A percentile compares a stretch with the other conserved stretches of the same genome.
phyloP scores from a whole-genome alignment of 495 filamentous ascomycete species.

The Clavariopsis aquatica region DNA sequence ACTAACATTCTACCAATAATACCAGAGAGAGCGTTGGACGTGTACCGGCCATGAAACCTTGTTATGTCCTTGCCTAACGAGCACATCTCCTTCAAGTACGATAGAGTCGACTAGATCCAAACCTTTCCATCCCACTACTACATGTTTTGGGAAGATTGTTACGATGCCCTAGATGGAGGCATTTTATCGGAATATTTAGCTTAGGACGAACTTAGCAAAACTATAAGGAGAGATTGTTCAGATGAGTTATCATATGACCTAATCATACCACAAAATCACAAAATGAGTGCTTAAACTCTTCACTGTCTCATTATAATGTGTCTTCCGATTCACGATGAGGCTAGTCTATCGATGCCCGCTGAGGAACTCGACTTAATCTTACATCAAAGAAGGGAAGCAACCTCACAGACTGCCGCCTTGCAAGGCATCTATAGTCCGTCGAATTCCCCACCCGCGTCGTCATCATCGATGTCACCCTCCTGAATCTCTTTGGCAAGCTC shows the following conservation, averaged over 20 bases:
- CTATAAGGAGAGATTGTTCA: background rate
- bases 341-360: constrained; percentile 15
- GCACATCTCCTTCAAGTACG: too few species aligned
- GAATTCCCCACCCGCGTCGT: constrained; percentile 94
- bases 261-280: background rate
- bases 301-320: background rate
- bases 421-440: constrained; percentile 68
- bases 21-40: too few species aligned
- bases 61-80: too few species aligned
- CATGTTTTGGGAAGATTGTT: too few species aligned
- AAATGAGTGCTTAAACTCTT: background rate
- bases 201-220: background rate
- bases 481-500: constrained; percentile 99
- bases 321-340: background rate
- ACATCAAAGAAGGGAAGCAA: constrained; percentile 10
- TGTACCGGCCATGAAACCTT: too few species aligned
- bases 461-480: constrained; percentile 95
- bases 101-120: too few species aligned
- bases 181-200: background rate
- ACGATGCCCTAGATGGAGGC: too few species aligned
- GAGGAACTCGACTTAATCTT: constrained; percentile 15
- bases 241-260: background rate
- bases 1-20: too few species aligned
- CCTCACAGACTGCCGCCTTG: background rate
- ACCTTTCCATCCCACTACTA: too few species aligned